Conservation (phyloP, 176 grass and related monocot species). For the Pontederia paniculata region DNA sequence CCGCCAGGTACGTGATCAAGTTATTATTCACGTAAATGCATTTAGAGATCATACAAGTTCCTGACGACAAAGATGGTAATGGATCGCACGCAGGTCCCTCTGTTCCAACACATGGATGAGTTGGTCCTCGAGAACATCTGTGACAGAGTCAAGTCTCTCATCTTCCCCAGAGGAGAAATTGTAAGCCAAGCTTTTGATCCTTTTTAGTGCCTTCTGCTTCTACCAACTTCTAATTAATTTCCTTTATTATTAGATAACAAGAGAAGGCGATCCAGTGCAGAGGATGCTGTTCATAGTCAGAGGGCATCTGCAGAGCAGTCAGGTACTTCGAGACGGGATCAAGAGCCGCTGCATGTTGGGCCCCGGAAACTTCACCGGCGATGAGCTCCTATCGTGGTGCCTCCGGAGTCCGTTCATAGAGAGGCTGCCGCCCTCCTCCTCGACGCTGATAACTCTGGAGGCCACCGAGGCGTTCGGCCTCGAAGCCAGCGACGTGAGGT, state of each 20-base stretch:
- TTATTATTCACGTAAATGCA: neutral
- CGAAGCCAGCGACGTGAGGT: neutral
- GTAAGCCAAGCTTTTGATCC: slow-evolving; percentile 18
- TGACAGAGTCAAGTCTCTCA: slow-evolving; percentile 46
- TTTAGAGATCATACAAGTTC: neutral
- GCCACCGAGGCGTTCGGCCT: slow-evolving; percentile 44
- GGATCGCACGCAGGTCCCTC: slow-evolving; percentile 17
- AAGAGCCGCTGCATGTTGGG: slow-evolving; percentile 73
- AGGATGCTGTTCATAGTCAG: slow-evolving; percentile 71
- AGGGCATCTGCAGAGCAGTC: slow-evolving; percentile 51
- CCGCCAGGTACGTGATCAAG: slow-evolving; percentile 31
- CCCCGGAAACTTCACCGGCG: slow-evolving; percentile 71
- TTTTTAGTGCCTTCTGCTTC: too few relatives aligned
- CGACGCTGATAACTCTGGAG: slow-evolving; percentile 57
- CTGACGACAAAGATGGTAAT: too few relatives aligned
- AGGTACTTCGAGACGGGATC: slow-evolving; percentile 47
- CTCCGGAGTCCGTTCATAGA: slow-evolving; percentile 57
- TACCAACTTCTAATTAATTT: too few relatives aligned
- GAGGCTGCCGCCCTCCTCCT: slow-evolving; percentile 52
- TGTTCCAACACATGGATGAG: slow-evolving; percentile 86
- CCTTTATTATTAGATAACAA: slow-evolving; percentile 27
- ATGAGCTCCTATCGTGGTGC: slow-evolving; percentile 92
- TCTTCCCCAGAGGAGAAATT: slow-evolving; percentile 61
- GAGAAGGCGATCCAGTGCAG: slow-evolving; percentile 55
- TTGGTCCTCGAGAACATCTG: slow-evolving; percentile 95